A percentile compares a stretch with the other conserved stretches of the same genome.
Evolutionary conservation across 192 early-diverging fungal species (phyloP).

Genomic region (Geosiphon pyriformis): DNA sequence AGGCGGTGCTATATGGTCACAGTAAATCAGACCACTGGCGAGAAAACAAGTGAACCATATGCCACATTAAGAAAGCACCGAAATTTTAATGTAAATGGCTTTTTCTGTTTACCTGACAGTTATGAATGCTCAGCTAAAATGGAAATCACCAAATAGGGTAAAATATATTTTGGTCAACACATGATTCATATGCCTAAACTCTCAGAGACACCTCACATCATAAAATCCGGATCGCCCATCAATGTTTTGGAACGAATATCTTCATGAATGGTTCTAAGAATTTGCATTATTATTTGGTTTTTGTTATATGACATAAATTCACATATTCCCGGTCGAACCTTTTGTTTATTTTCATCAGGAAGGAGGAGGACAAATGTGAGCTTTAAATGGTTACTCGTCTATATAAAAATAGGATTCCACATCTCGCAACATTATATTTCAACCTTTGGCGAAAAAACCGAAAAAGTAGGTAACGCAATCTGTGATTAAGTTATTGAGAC

Average conservation of each 20-base stretch:
- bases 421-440: no score
- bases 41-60: constrained; percentile 58
- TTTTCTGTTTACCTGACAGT: neutral
- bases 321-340: neutral
- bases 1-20: constrained; percentile 72
- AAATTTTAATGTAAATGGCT: constrained; percentile 29
- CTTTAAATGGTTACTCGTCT: no score
- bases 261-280: neutral
- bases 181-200: constrained; percentile 42
- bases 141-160: constrained; percentile 28
- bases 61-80: constrained; percentile 46
- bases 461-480: no score
- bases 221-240: constrained; percentile 22
- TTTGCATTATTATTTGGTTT: neutral
- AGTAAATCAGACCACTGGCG: constrained; percentile 58
- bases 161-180: constrained; percentile 46
- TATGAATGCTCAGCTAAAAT: neutral
- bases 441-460: no score
- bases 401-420: no score
- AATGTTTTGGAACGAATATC: neutral
- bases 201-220: constrained; percentile 31
- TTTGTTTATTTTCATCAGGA: neutral
- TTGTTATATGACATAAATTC: neutral
- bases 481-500: no score
- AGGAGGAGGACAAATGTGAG: no score